Evolutionary conservation across 2,329 filamentous ascomycete species (phyloP).

Genomic region (Gnomoniopsis smithogilvyi): DNA sequence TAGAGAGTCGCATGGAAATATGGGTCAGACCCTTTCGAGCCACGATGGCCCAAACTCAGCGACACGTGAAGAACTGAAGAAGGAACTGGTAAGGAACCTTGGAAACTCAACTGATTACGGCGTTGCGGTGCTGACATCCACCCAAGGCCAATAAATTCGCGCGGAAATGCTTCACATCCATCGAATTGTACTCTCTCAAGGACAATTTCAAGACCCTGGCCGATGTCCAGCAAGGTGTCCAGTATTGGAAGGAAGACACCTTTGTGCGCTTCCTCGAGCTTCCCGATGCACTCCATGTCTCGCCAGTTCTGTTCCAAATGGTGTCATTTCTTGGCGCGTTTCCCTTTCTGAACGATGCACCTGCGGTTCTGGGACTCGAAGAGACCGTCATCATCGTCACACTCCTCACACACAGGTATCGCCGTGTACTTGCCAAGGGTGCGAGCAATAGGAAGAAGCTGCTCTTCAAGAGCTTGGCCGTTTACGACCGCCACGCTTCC

Average conservation of each 20-base stretch:
- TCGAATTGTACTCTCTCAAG: constrained; percentile 71
- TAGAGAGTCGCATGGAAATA: background rate
- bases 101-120: constrained; percentile 7
- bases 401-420: constrained; percentile 69
- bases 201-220: constrained; percentile 70
- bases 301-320: constrained; percentile 69
- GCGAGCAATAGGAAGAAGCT: constrained; percentile 59
- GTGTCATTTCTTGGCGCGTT: constrained; percentile 69
- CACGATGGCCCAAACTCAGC: constrained; percentile 23
- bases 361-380: constrained; percentile 65
- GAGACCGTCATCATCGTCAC: constrained; percentile 70
- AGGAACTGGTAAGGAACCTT: constrained; percentile 43
- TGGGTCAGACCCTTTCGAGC: constrained; percentile 16
- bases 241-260: constrained; percentile 68
- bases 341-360: constrained; percentile 68
- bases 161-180: constrained; percentile 65
- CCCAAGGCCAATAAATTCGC: constrained; percentile 63
- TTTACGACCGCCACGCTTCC: constrained; percentile 60
- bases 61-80: constrained; percentile 50
- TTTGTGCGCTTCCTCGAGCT: constrained; percentile 70
- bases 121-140: constrained; percentile 25
- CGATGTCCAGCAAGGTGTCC: constrained; percentile 58
- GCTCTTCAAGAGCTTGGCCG: constrained; percentile 68
- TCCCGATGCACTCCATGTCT: constrained; percentile 65
- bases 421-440: constrained; percentile 57